Percentiles rank a stretch among this genome's conserved stretches.
Conservation (phyloP, 2,329 filamentous ascomycete genomes). For the Zelopaecilomyces penicillatus region DNA sequence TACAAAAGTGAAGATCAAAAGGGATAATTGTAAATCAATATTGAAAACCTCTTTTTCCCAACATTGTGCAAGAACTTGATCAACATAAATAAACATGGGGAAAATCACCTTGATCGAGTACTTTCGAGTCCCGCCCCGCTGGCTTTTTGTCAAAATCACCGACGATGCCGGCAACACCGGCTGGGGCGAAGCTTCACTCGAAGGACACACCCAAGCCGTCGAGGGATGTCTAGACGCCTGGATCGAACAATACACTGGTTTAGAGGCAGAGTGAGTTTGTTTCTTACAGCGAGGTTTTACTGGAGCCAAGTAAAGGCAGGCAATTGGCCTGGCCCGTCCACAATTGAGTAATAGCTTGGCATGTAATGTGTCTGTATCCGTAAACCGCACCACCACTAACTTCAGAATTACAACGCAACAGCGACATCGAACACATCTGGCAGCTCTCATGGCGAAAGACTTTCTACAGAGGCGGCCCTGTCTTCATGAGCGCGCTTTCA, state of each 20-base stretch:
- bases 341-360: too few species aligned
- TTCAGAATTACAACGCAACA: constrained; percentile 19
- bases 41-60: too few species aligned
- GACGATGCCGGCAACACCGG: constrained; percentile 56
- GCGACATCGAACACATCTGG: constrained; percentile 76
- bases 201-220: constrained; percentile 65
- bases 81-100: constrained; percentile 16
- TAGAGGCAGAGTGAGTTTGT: constrained; percentile 57
- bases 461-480: constrained; percentile 71
- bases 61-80: too few species aligned
- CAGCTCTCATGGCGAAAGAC: constrained; percentile 61
- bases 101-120: constrained; percentile 50
- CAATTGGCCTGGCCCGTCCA: background rate
- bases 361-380: too few species aligned
- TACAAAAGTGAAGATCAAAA: too few species aligned
- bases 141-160: constrained; percentile 70
- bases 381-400: background rate
- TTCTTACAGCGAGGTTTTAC: background rate
- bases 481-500: constrained; percentile 71
- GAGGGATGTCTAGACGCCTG: constrained; percentile 66
- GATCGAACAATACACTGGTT: constrained; percentile 51
- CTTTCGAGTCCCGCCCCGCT: constrained; percentile 65
- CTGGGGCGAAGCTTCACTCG: constrained; percentile 68
- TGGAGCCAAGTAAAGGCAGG: background rate
- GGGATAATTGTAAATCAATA: too few species aligned